Percentiles rank a stretch among this genome's conserved stretches.
These are phyloP conservation scores for Fusarium zealandicum DNA, from an alignment of 2,329 filamentous ascomycete species.

Conservation along the genomic window DNA sequence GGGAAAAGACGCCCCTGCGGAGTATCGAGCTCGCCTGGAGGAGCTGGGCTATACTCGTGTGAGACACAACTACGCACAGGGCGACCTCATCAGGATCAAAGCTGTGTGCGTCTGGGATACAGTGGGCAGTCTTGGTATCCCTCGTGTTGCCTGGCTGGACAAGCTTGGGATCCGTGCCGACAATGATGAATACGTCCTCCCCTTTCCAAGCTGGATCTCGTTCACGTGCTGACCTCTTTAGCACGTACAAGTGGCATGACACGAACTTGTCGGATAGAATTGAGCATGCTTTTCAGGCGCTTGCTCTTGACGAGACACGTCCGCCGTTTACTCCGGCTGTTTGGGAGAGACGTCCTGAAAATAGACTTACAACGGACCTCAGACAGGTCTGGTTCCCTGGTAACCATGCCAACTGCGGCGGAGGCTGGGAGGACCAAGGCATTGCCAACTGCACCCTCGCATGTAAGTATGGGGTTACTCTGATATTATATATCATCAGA, in stretches of 20 bases:
- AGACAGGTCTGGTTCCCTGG: constrained; percentile 73
- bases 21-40: constrained; percentile 55
- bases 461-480: constrained; percentile 42
- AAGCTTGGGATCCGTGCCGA: constrained; percentile 55
- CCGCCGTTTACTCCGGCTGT: constrained; percentile 62
- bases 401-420: constrained; percentile 74
- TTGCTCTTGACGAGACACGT: constrained; percentile 65
- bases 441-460: constrained; percentile 50
- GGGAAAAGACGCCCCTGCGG: constrained; percentile 50
- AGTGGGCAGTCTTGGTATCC: constrained; percentile 55
- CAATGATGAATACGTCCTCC: constrained; percentile 55
- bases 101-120: constrained; percentile 58
- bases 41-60: constrained; percentile 55
- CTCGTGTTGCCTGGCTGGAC: constrained; percentile 54
- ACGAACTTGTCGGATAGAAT: constrained; percentile 60
- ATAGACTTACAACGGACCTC: constrained; percentile 52
- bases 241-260: constrained; percentile 61
- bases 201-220: background rate
- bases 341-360: constrained; percentile 56
- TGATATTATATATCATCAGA: too few relatives aligned
- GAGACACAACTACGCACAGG: constrained; percentile 48
- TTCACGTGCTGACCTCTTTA: constrained; percentile 42
- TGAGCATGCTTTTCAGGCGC: constrained; percentile 65
- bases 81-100: constrained; percentile 54
- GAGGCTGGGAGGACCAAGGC: constrained; percentile 66